A percentile compares a stretch with the other conserved stretches of the same genome.
Conservation (phyloP, 2,329 filamentous ascomycete genomes). For the Venturia oleaginea region DNA sequence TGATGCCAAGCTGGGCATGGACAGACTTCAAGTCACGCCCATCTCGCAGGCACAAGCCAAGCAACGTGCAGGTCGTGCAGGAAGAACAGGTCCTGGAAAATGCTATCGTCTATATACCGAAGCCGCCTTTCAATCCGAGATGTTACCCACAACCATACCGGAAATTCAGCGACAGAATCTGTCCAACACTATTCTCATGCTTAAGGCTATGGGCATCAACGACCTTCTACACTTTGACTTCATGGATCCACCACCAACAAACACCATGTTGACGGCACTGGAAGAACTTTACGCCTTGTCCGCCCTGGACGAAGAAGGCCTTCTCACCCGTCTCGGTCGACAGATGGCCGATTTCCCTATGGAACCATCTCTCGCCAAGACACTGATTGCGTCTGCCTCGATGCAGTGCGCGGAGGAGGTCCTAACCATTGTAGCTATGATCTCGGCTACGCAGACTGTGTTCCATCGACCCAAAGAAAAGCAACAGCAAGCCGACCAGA, state of each 20-base stretch:
- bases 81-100: constrained; percentile 90
- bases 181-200: constrained; percentile 86
- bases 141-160: constrained; percentile 91
- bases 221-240: constrained; percentile 96
- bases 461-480: constrained; percentile 98
- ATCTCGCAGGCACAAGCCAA: constrained; percentile 96
- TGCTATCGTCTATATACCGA: constrained; percentile 95
- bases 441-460: constrained; percentile 64
- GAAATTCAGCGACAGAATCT: constrained; percentile 95
- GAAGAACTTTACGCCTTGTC: constrained; percentile 91
- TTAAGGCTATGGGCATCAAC: constrained; percentile 99
- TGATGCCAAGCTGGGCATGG: constrained; percentile 95
- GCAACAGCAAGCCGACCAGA: constrained; percentile 90
- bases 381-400: constrained; percentile 79
- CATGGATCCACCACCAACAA: constrained; percentile 95
- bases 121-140: constrained; percentile 89
- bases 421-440: constrained; percentile 89
- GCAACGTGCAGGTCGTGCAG: constrained; percentile 84
- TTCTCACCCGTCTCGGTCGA: constrained; percentile 80
- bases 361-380: constrained; percentile 86
- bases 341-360: constrained; percentile 99
- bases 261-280: constrained; percentile 92
- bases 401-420: constrained; percentile 88
- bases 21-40: constrained; percentile 87
- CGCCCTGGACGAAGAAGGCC: constrained; percentile 87